Percentiles rank a stretch among this genome's conserved stretches.
These are phyloP conservation scores for Zarea fungicola DNA, from an alignment of 2,329 filamentous ascomycete genomes.

Conservation along the genomic window DNA sequence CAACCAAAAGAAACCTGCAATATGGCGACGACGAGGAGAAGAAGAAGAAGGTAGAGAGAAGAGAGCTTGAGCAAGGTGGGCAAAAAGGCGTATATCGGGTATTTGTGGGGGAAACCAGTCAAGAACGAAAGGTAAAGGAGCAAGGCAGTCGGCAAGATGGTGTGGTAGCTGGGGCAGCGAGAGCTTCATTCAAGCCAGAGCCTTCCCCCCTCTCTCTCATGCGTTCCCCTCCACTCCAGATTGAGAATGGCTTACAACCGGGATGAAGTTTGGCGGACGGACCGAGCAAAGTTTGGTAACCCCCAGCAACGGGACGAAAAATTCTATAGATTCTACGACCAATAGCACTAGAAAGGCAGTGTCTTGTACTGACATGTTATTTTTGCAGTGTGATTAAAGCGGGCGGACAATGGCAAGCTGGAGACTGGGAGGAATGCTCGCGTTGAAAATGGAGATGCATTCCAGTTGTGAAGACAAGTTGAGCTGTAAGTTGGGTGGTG, in stretches of 20 bases:
- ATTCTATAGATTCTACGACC: background rate
- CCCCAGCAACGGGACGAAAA: slow-evolving; percentile 5
- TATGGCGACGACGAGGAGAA: background rate
- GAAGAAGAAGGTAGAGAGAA: background rate
- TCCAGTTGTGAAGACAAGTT: background rate
- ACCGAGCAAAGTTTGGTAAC: background rate
- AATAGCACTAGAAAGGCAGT: background rate
- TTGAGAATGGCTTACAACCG: background rate
- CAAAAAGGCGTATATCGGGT: slow-evolving; percentile 10
- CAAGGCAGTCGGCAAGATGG: background rate
- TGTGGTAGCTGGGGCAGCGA: slow-evolving; percentile 11
- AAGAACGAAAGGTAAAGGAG: background rate
- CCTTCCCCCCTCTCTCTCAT: background rate
- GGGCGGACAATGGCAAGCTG: background rate
- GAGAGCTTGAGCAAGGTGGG: background rate
- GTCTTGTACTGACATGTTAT: background rate
- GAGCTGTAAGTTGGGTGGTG: background rate
- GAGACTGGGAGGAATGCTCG: background rate
- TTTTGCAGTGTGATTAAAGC: background rate
- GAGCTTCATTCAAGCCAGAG: background rate
- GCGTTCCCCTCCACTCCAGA: background rate
- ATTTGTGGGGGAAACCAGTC: slow-evolving; percentile 10
- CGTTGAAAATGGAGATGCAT: slow-evolving; percentile 11
- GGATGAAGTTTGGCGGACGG: background rate
- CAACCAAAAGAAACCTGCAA: background rate